Evolutionary conservation across 345 rosid species (phyloP).

Genomic region (Brassica juncea): DNA sequence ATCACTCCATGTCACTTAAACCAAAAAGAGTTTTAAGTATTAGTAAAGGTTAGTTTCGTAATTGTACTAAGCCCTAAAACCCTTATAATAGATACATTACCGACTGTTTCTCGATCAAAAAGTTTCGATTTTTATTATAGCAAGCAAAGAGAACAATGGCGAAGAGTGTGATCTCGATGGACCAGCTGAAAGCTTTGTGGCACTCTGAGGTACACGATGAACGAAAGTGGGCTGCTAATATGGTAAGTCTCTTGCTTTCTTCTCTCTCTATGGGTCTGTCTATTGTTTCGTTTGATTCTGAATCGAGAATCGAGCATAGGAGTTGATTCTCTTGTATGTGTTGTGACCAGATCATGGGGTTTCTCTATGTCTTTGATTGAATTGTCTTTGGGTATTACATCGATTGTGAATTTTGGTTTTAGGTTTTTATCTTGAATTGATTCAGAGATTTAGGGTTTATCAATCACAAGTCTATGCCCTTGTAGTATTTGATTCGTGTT

Average conservation of each 20-base stretch:
- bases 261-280: neutral
- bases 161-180: constrained; percentile 46
- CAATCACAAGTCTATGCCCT: neutral
- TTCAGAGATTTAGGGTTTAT: constrained; percentile 10
- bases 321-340: neutral
- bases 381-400: neutral
- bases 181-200: constrained; percentile 59
- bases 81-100: neutral
- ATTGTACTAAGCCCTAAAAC: neutral
- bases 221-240: constrained; percentile 70
- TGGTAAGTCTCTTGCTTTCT: constrained; percentile 39
- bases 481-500: neutral
- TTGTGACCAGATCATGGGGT: neutral
- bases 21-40: neutral
- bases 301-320: neutral
- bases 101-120: constrained; percentile 11
- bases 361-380: neutral
- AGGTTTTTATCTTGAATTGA: neutral
- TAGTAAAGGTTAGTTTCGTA: constrained; percentile 26
- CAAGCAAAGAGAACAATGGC: constrained; percentile 51
- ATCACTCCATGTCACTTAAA: constrained; percentile 26
- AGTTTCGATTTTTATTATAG: constrained; percentile 1
- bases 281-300: neutral
- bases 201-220: constrained; percentile 70
- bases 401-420: neutral